Conservation (phyloP, 805 yeast species). For the Lachancea meyersii region DNA sequence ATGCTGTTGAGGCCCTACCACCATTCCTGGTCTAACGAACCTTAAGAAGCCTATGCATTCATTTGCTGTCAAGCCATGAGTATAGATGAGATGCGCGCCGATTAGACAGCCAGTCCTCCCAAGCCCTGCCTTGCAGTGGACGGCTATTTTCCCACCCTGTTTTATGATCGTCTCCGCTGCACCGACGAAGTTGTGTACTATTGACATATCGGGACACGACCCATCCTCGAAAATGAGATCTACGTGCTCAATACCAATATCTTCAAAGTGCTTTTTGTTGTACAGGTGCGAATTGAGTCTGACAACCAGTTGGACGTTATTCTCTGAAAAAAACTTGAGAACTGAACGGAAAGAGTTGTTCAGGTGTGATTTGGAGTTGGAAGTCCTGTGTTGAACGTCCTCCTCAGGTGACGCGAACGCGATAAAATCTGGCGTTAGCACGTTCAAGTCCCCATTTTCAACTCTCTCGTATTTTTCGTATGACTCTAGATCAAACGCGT, state of each 20-base stretch:
- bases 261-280: constrained; percentile 76
- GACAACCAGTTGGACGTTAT: constrained; percentile 81
- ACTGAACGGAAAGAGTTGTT: constrained; percentile 80
- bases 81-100: constrained; percentile 93
- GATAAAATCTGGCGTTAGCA: constrained; percentile 84
- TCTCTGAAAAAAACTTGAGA: constrained; percentile 62
- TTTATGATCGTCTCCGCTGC: constrained; percentile 86
- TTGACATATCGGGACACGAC: constrained; percentile 92
- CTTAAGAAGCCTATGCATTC: constrained; percentile 97
- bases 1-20: constrained; percentile 99
- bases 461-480: constrained; percentile 93
- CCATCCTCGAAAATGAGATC: constrained; percentile 98
- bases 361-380: constrained; percentile 30
- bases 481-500: constrained; percentile 82
- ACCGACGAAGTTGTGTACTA: constrained; percentile 87
- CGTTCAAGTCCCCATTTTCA: constrained; percentile 94
- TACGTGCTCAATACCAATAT: constrained; percentile 76
- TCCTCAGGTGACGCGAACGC: constrained; percentile 98
- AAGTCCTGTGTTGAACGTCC: constrained; percentile 31
- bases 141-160: constrained; percentile 90
- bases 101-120: constrained; percentile 97
- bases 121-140: constrained; percentile 97
- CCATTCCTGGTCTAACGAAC: constrained; percentile 97
- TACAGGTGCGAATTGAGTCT: constrained; percentile 88
- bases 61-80: constrained; percentile 94